Percentiles rank a stretch among this genome's conserved stretches.
These are phyloP conservation scores for Halenospora varia DNA, from an alignment of 495 filamentous ascomycete species.

Conservation along the genomic window DNA sequence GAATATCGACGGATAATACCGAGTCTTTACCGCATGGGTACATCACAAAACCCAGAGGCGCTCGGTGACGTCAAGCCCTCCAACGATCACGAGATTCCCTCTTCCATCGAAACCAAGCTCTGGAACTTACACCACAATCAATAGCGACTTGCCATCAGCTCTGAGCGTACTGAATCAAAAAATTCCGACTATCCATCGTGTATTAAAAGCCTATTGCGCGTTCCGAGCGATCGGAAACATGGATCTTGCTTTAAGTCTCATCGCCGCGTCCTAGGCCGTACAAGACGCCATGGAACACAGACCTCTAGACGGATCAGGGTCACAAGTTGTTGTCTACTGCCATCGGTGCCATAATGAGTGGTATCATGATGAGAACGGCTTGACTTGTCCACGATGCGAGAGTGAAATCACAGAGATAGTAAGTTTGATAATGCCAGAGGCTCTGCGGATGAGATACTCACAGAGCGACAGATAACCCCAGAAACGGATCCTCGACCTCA, in stretches of 20 bases:
- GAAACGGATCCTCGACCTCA: constrained; percentile 36
- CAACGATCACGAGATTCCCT: no score
- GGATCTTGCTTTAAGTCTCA: constrained; percentile 45
- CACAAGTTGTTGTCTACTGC: constrained; percentile 73
- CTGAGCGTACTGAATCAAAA: no score
- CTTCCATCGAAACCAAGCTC: no score
- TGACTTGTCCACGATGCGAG: constrained; percentile 72
- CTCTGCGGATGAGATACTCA: constrained; percentile 18
- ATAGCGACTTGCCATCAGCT: no score
- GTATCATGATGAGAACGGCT: constrained; percentile 60
- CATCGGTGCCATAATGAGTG: constrained; percentile 77
- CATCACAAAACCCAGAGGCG: no score
- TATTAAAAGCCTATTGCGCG: no score
- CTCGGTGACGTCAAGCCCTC: no score
- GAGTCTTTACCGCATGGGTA: no score
- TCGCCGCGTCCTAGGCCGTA: constrained; percentile 39
- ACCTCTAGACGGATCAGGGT: constrained; percentile 35
- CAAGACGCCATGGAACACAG: constrained; percentile 33
- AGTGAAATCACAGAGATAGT: constrained; percentile 83
- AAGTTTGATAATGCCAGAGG: constrained; percentile 29
- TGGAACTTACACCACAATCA: no score
- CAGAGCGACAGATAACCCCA: constrained; percentile 29
- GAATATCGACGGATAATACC: no score
- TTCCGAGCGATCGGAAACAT: constrained; percentile 41
- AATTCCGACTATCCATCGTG: no score